Percentiles rank a stretch among this genome's conserved stretches.
These are phyloP conservation scores for Dryas integrifolia DNA, from an alignment of 331 rosid species.

Conservation along the genomic window DNA sequence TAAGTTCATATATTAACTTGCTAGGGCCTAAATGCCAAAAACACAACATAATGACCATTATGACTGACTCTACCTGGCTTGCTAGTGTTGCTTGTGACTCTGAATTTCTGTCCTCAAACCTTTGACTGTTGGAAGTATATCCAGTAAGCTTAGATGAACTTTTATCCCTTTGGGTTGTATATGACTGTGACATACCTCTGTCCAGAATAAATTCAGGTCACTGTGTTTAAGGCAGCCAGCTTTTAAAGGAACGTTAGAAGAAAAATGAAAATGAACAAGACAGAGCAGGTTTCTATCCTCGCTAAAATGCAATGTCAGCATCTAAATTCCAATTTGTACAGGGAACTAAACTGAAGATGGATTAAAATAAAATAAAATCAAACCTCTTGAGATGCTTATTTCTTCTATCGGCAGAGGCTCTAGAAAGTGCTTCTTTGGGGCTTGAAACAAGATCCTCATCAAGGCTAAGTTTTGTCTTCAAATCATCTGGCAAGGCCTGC, in stretches of 20 bases:
- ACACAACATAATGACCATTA: slow-evolving; percentile 22
- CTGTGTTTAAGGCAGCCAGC: slow-evolving; percentile 14
- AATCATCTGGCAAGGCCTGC: slow-evolving; percentile 74
- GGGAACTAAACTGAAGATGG: not conserved
- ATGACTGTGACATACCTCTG: slow-evolving; percentile 87
- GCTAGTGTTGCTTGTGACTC: slow-evolving; percentile 48
- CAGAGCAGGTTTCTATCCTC: not conserved
- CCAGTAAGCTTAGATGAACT: slow-evolving; percentile 49
- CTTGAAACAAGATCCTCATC: slow-evolving; percentile 64
- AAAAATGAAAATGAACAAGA: slow-evolving; percentile 3
- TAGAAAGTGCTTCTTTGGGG: slow-evolving; percentile 60
- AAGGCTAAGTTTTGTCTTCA: slow-evolving; percentile 55
- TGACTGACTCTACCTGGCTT: slow-evolving; percentile 54
- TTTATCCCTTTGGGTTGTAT: slow-evolving; percentile 78
- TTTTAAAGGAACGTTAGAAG: slow-evolving; percentile 9
- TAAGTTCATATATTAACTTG: slow-evolving; percentile 6
- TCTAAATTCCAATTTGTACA: not conserved
- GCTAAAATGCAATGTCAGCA: not conserved
- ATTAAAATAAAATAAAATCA: slow-evolving; percentile 14
- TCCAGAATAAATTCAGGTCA: slow-evolving; percentile 29
- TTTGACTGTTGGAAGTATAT: slow-evolving; percentile 42
- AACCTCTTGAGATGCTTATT: slow-evolving; percentile 74
- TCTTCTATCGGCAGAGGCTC: slow-evolving; percentile 60
- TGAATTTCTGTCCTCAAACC: slow-evolving; percentile 63
- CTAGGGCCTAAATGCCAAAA: not conserved